Percentiles rank a stretch among this genome's conserved stretches.
These are phyloP conservation scores for Daedalea quercina DNA, from an alignment of 768 basidiomycete species.

Conservation along the genomic window DNA sequence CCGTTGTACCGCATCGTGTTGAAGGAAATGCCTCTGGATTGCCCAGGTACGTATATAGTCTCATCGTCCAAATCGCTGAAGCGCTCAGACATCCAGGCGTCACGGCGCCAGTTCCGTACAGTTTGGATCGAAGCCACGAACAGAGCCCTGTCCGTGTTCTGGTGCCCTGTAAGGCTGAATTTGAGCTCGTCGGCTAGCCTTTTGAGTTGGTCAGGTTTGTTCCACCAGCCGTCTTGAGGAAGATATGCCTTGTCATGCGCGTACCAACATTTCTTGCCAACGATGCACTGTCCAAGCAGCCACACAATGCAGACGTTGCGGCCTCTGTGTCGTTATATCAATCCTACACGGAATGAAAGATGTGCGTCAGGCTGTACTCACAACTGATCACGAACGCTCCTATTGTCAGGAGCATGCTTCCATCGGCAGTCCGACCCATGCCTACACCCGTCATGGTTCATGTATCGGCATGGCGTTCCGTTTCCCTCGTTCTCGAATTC, in stretches of 20 bases:
- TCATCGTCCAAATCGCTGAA: background rate
- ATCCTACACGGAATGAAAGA: background rate
- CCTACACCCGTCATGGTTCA: slow-evolving; percentile 47
- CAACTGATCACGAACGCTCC: slow-evolving; percentile 50
- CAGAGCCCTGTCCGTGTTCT: no score
- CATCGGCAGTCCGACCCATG: slow-evolving; percentile 36
- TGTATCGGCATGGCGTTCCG: slow-evolving; percentile 46
- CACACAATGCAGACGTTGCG: slow-evolving; percentile 43
- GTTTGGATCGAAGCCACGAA: no score
- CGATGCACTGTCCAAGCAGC: slow-evolving; percentile 34
- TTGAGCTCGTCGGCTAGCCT: no score
- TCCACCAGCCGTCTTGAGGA: slow-evolving; percentile 42
- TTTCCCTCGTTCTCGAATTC: slow-evolving; percentile 48
- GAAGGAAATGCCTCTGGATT: background rate
- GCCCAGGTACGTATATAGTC: background rate
- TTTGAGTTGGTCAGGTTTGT: background rate
- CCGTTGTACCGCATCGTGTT: background rate
- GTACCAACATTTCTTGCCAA: slow-evolving; percentile 36
- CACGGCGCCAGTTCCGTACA: background rate
- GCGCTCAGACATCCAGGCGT: background rate
- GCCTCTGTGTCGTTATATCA: slow-evolving; percentile 29
- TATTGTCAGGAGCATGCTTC: slow-evolving; percentile 49
- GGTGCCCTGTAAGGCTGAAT: no score
- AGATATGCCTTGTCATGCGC: slow-evolving; percentile 41
- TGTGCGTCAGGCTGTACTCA: slow-evolving; percentile 25